These are phyloP conservation scores for Xylariaceae sp. DNA, from an alignment of 2,329 filamentous ascomycete genomes.

Conservation along the genomic window DNA sequence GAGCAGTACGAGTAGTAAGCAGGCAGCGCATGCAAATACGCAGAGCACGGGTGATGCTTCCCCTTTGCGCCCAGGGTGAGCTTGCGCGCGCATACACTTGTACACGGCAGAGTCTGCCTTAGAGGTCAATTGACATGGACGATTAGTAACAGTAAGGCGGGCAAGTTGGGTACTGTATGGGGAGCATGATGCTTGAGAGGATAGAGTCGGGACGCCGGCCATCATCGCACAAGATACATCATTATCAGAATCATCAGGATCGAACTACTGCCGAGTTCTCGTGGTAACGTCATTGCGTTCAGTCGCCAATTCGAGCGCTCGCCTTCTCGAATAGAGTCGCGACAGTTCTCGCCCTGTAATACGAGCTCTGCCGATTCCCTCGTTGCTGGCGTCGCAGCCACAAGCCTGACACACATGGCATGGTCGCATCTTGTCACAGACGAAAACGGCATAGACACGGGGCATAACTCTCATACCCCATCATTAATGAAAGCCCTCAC, in stretches of 20 bases:
- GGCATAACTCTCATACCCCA: background rate
- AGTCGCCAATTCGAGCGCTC: conserved; percentile 1
- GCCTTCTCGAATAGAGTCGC: background rate
- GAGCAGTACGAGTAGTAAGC: background rate
- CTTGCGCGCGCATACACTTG: conserved; percentile 8
- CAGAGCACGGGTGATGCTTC: background rate
- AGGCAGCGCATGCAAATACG: conserved; percentile 1
- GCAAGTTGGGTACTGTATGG: background rate
- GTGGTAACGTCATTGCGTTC: conserved; percentile 2
- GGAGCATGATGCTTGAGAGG: background rate
- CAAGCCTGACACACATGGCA: conserved; percentile 1
- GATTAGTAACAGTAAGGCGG: too few species aligned
- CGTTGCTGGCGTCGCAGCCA: conserved; percentile 10
- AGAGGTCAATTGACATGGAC: background rate
- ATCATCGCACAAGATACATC: conserved; percentile 4
- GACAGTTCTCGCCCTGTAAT: background rate
- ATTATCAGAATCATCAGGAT: background rate
- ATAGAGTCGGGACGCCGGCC: background rate
- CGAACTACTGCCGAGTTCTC: conserved; percentile 1
- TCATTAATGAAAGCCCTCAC: background rate
- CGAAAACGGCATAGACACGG: background rate
- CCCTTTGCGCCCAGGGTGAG: background rate
- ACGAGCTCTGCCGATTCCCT: conserved; percentile 6
- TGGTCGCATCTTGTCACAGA: conserved; percentile 8
- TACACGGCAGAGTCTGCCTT: background rate